Evolutionary conservation across 2,329 filamentous ascomycete species (phyloP).

Genomic region (Verticillium dahliae): DNA sequence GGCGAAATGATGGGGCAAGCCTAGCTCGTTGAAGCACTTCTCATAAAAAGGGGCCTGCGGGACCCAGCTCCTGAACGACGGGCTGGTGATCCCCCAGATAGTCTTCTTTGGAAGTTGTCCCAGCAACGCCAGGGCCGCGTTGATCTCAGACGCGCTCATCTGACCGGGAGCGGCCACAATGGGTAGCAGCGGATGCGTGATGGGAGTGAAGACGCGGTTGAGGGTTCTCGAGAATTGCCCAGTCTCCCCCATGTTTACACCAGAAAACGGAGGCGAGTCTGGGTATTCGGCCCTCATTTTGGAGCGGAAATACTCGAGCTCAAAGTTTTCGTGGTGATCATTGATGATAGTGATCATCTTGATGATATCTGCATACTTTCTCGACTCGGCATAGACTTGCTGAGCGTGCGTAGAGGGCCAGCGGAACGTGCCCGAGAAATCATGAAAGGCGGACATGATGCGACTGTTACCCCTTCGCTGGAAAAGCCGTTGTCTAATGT

Average conservation of each 20-base stretch:
- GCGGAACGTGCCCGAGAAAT: conserved; percentile 77
- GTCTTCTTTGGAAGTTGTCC: conserved; percentile 74
- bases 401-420: conserved; percentile 73
- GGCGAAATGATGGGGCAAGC: conserved; percentile 76
- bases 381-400: conserved; percentile 63
- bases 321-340: conserved; percentile 80
- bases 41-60: conserved; percentile 81
- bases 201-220: conserved; percentile 82
- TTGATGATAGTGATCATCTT: conserved; percentile 87
- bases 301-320: conserved; percentile 82
- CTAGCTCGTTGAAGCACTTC: conserved; percentile 74
- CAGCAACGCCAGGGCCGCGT: conserved; percentile 69
- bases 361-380: conserved; percentile 74
- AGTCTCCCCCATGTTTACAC: conserved; percentile 78
- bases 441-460: conserved; percentile 89
- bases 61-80: conserved; percentile 54
- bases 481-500: conserved; percentile 61
- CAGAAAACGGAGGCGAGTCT: conserved; percentile 67
- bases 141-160: conserved; percentile 80
- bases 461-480: conserved; percentile 69
- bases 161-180: conserved; percentile 82
- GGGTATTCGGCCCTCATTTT: conserved; percentile 64
- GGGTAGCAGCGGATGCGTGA: conserved; percentile 78
- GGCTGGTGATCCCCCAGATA: conserved; percentile 73
- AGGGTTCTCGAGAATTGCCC: conserved; percentile 78